Conservation (phyloP, 2,329 filamentous ascomycete genomes). For the Claviceps spartinae region DNA sequence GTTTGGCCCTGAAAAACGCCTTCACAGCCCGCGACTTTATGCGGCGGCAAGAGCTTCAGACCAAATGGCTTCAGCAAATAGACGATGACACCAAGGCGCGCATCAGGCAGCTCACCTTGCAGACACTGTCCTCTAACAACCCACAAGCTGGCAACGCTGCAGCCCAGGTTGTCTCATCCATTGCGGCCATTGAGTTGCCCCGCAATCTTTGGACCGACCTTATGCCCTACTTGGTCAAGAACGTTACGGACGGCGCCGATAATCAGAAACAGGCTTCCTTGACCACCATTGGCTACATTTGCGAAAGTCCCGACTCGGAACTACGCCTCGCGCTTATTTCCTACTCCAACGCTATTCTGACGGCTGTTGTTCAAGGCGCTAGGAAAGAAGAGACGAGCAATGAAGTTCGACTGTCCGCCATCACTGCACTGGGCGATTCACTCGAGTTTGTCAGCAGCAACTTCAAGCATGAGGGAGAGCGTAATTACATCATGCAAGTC, state of each 20-base stretch:
- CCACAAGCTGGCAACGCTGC: conserved; percentile 75
- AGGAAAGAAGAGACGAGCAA: conserved; percentile 88
- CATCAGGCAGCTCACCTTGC: conserved; percentile 82
- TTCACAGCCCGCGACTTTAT: conserved; percentile 86
- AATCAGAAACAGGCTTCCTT: conserved; percentile 90
- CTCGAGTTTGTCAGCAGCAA: conserved; percentile 96
- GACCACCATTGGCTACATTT: conserved; percentile 95
- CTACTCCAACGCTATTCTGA: conserved; percentile 95
- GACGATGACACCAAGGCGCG: conserved; percentile 69
- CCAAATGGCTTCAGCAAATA: conserved; percentile 81
- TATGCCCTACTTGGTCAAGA: conserved; percentile 78
- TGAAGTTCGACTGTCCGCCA: conserved; percentile 85
- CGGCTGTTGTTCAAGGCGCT: conserved; percentile 92
- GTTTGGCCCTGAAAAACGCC: conserved; percentile 94
- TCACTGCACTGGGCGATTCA: conserved; percentile 87
- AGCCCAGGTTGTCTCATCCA: conserved; percentile 88
- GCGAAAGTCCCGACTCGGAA: conserved; percentile 84
- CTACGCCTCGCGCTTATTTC: conserved; percentile 66
- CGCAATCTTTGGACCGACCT: conserved; percentile 87
- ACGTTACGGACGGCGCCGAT: conserved; percentile 74
- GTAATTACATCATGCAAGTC: conserved; percentile 99
- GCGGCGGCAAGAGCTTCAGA: conserved; percentile 79
- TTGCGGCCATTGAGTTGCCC: conserved; percentile 89
- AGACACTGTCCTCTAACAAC: conserved; percentile 71
- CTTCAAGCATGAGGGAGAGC: conserved; percentile 97